Evolutionary conservation across 768 basidiomycete genomes (phyloP), one percentile per base, ranked within the genome.

Genomic region (Suillus ampliporus): DNA sequence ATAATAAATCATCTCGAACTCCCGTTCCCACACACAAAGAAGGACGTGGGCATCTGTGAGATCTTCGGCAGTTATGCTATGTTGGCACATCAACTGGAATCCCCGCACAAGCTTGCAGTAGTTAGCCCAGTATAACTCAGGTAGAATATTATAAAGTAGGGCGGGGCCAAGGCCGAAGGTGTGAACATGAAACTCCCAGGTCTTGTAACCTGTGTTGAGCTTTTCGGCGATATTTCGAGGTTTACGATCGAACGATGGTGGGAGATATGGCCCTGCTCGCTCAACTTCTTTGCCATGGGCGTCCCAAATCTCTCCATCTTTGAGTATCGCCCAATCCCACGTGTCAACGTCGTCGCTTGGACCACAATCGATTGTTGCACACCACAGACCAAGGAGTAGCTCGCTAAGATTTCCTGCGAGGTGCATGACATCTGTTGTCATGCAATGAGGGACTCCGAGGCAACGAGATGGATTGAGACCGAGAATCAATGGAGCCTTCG

Each of bases 401-500:
- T 77, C 71, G 0, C 64, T 56, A 0, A 76, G 11, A 37, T 79
- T 80, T 0, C 72, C 58, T 0, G 59, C 57, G 1, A 79, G 68
- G 62, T 83, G 80, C 80, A 85, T 85, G 0, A 75, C 26, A 62
- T 85, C 82, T 3, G 74, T 70, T 0, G 70, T 62, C n/a, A 82
- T 83, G 35, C 70, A 72, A 0, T 50, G 31, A 1, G 81, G 81
- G 6, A 81, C 57, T 0, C 69, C 67, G 14, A 82, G 71, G 0
- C 58, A 71, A 3, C 35, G 54, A 0, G 44, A 23, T 0, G 52
- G 52, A 0, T 50, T 21, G 10, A 84, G 67, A 1, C 78, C 78
- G 17, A 68, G 66, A n/a, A 84, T 73, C 9, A 84, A 69, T 1
- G 67, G 76, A 0, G 76, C 40, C 77, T n/a, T 78, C 0, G 56